Conservation (phyloP, 225 moss, liverwort and hornwort genomes). For the Ulota crispa region DNA sequence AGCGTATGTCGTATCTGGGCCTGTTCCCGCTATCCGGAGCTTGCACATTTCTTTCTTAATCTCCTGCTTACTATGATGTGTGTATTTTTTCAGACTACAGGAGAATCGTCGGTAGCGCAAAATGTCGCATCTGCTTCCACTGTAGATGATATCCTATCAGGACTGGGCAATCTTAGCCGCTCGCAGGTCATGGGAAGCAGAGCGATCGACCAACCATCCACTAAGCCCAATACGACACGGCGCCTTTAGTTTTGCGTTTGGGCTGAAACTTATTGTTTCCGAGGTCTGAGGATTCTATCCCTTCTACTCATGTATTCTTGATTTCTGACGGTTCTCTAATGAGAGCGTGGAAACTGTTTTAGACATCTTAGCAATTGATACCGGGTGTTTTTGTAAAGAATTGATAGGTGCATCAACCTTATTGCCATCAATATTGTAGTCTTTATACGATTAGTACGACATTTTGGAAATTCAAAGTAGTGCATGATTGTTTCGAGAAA, state of each 20-base stretch:
- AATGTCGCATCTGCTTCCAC: constrained; percentile 33
- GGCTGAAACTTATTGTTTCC: not conserved
- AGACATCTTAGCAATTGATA: not conserved
- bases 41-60: not conserved
- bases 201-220: constrained; percentile 34
- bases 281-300: not conserved
- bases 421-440: not conserved
- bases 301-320: not conserved
- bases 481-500: constrained; percentile 13
- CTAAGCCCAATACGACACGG: constrained; percentile 8
- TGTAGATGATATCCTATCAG: constrained; percentile 78
- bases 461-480: not conserved
- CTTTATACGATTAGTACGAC: not conserved
- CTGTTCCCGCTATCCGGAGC: not conserved
- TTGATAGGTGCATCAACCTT: not conserved
- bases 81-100: constrained; percentile 23
- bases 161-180: constrained; percentile 63
- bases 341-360: not conserved
- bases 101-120: constrained; percentile 27
- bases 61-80: constrained; percentile 4
- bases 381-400: not conserved
- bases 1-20: not conserved
- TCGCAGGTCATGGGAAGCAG: constrained; percentile 69
- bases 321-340: constrained; percentile 1
- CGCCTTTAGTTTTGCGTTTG: constrained; percentile 25